phyloP scores from a whole-genome alignment of 176 grass and related monocot genomes.

The Ananas comosus region DNA sequence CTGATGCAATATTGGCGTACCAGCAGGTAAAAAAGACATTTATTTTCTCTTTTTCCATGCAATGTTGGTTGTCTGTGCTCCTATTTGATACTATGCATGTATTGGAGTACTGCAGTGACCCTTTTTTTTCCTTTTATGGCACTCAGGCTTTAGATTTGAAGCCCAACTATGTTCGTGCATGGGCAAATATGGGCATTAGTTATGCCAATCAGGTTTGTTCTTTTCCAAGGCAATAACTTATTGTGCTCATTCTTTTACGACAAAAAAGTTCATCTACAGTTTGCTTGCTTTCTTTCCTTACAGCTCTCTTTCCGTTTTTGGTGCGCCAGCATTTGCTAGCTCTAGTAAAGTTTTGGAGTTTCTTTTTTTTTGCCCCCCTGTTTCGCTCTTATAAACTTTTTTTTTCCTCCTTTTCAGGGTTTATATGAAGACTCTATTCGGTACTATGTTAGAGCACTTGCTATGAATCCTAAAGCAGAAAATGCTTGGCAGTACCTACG shows the following conservation, averaged over 20 bases:
- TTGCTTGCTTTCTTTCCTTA: not conserved
- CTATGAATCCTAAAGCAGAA: conserved; percentile 94
- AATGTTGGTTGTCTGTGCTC: not conserved
- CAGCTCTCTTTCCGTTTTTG: too few species aligned
- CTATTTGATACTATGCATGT: not conserved
- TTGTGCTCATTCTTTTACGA: not conserved
- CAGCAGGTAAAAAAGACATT: conserved; percentile 51
- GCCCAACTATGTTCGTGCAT: conserved; percentile 95
- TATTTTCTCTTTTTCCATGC: too few species aligned
- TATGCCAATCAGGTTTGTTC: conserved; percentile 90
- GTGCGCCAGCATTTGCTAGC: too few species aligned
- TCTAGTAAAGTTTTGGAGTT: too few species aligned
- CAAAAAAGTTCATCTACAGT: not conserved
- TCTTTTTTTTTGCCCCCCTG: too few species aligned
- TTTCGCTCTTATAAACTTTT: conserved; percentile 9
- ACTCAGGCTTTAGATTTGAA: conserved; percentile 94
- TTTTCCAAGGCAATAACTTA: not conserved
- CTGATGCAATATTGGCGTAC: conserved; percentile 88
- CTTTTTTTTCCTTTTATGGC: conserved; percentile 8
- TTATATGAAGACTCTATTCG: conserved; percentile 85
- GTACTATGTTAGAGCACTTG: conserved; percentile 86
- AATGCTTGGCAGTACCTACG: conserved; percentile 89
- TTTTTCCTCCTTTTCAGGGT: conserved; percentile 38
- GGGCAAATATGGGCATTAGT: conserved; percentile 99
- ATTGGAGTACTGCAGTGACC: not conserved